Conservation (phyloP, 768 basidiomycete genomes). For the Gloeostereum incarnatum region DNA sequence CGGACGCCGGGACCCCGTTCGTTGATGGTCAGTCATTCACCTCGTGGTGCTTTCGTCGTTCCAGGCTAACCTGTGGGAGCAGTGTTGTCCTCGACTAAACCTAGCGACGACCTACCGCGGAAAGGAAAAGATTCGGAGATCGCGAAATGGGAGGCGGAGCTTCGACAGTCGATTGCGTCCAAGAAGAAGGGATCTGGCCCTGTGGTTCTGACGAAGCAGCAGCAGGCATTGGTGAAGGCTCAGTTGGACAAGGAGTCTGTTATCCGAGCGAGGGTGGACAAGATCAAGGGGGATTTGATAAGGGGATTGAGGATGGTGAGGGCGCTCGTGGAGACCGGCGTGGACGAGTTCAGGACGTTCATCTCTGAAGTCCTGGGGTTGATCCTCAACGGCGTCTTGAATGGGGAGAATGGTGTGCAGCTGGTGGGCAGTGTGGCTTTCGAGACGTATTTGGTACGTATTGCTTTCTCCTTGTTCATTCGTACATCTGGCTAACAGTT, state of each 20-base stretch:
- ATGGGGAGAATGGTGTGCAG: slow-evolving; percentile 46
- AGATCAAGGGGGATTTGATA: slow-evolving; percentile 42
- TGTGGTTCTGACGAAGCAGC: slow-evolving; percentile 66
- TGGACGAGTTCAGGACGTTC: slow-evolving; percentile 44
- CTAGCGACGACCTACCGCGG: slow-evolving; percentile 30
- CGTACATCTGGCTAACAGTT: not conserved
- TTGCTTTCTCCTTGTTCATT: slow-evolving; percentile 1
- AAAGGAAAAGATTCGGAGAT: slow-evolving; percentile 89
- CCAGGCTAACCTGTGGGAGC: not conserved
- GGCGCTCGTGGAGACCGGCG: slow-evolving; percentile 43
- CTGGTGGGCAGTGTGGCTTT: slow-evolving; percentile 61
- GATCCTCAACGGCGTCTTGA: slow-evolving; percentile 59
- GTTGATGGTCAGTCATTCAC: slow-evolving; percentile 54
- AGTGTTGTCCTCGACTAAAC: slow-evolving; percentile 50
- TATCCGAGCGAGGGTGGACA: slow-evolving; percentile 50
- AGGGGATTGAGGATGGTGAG: slow-evolving; percentile 66
- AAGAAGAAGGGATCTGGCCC: slow-evolving; percentile 57
- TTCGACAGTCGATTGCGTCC: slow-evolving; percentile 74
- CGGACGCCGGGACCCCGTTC: slow-evolving; percentile 65
- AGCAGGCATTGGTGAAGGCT: slow-evolving; percentile 72
- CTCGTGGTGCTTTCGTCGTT: not conserved
- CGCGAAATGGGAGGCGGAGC: slow-evolving; percentile 91
- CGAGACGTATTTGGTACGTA: slow-evolving; percentile 69
- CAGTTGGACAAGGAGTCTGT: slow-evolving; percentile 76
- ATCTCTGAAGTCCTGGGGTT: slow-evolving; percentile 50